Conservation (phyloP, 371 early-diverging fungal genomes). For the Mucor lusitanicus region DNA sequence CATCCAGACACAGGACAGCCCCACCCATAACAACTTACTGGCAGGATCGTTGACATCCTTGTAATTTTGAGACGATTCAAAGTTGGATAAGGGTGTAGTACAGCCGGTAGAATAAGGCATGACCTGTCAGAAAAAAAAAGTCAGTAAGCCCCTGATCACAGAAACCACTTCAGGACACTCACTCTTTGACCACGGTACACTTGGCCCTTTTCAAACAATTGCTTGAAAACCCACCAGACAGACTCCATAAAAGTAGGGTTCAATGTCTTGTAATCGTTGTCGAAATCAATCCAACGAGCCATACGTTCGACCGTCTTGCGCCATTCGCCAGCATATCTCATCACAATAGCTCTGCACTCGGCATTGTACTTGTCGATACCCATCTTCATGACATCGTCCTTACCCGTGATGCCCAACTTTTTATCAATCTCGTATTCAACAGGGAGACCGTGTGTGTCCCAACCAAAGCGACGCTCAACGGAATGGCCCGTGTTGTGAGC, state of each 20-base stretch:
- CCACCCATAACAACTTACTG: slow-evolving; percentile 40
- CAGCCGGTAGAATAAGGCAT: slow-evolving; percentile 99
- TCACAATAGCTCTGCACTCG: slow-evolving; percentile 98
- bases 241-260: slow-evolving; percentile 52
- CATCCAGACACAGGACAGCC: not conserved
- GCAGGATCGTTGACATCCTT: slow-evolving; percentile 99
- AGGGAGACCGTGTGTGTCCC: slow-evolving; percentile 99
- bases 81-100: slow-evolving; percentile 98
- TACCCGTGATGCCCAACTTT: slow-evolving; percentile 89
- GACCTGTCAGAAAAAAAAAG: slow-evolving; percentile 52
- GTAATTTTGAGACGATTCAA: slow-evolving; percentile 99
- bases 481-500: slow-evolving; percentile 97
- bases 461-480: slow-evolving; percentile 99
- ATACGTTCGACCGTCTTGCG: slow-evolving; percentile 95
- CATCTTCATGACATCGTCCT: slow-evolving; percentile 93
- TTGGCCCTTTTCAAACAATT: slow-evolving; percentile 94
- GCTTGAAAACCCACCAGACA: slow-evolving; percentile 98
- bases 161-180: slow-evolving; percentile 7
- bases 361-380: slow-evolving; percentile 99
- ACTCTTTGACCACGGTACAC: slow-evolving; percentile 96
- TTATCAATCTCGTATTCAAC: slow-evolving; percentile 99
- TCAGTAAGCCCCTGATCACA: not conserved
- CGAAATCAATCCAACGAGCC: slow-evolving; percentile 99
- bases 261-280: slow-evolving; percentile 98
- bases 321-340: slow-evolving; percentile 98